phyloP scores from a whole-genome alignment of 345 rosid genomes.

The Hypericum androsaemum region DNA sequence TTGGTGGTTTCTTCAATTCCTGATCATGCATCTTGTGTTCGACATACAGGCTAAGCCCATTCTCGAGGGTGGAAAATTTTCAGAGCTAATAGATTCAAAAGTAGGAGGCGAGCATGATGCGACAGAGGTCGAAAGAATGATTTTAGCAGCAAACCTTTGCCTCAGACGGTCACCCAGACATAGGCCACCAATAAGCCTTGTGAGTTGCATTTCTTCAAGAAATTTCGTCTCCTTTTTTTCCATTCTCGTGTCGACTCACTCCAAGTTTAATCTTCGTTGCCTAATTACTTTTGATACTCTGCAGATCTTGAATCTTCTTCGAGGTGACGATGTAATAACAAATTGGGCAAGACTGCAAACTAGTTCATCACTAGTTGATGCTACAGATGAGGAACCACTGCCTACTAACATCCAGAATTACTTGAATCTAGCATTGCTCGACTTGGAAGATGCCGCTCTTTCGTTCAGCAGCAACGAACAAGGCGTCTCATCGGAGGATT shows the following conservation, averaged over 20 bases:
- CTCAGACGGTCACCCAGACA: conserved; percentile 46
- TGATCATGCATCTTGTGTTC: conserved; percentile 1
- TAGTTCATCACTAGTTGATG: conserved; percentile 35
- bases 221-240: neutral
- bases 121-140: conserved; percentile 55
- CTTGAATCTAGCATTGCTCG: conserved; percentile 73
- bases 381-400: conserved; percentile 35
- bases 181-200: conserved; percentile 69
- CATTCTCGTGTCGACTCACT: neutral
- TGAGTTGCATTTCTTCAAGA: conserved; percentile 19
- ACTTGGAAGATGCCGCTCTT: conserved; percentile 60
- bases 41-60: conserved; percentile 70
- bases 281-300: neutral
- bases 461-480: conserved; percentile 52
- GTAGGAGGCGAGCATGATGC: conserved; percentile 30
- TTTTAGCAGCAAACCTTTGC: conserved; percentile 75
- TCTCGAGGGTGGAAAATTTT: conserved; percentile 50
- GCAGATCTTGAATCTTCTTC: conserved; percentile 73
- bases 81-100: conserved; percentile 62
- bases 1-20: neutral
- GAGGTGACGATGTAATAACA: conserved; percentile 61
- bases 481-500: conserved; percentile 54
- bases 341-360: conserved; percentile 61
- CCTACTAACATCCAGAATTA: conserved; percentile 61
- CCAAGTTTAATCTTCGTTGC: conserved; percentile 2